Base-by-base conservation (phyloP, 1,139 yeast species). In the Kurtzmaniella natalensis region DNA sequence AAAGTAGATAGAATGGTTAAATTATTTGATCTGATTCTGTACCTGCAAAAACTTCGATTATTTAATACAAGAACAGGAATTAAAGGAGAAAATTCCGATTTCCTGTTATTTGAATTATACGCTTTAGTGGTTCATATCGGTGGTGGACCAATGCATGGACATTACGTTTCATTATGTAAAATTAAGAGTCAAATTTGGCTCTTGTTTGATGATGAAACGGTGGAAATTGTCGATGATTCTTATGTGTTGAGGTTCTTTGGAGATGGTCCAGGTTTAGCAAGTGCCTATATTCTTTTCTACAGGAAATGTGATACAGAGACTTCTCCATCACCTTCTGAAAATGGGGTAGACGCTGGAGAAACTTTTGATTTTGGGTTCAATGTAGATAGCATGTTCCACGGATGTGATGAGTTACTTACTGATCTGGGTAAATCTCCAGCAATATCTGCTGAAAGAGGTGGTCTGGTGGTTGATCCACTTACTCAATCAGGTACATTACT, bases 131-230 rank as follows among this genome's bases (percentile, higher is more conserved):
- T 92, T 15, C 98, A 92, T 51, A 81, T 92, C 48, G 98, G 98
- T 4, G 95, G 96, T 3, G 97, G 97, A 0, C 96, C 97, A 1
- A 88, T 88, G 67, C 96, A 89, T 59, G 98, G 98, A 0, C 98
- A 92, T 56, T 92, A 92, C 51, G 89, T 92, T 10, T 76, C 95
- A 0, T 64, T 92, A 7, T 83, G 94, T 43, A 88, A 88, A 53
- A 81, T 89, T 10, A 80, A 76, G 37, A 71, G 76, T 15, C 78
- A 79, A 27, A 86, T 96, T 1, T 92, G 98, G 98, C 62, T 92
- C 21, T 60, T 92, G 39, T 92, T 86, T 59, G 98, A 92, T 55
- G 98, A 92, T 56, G 98, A 92, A 57, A 81, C 94, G 14, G 96
- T 89, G 5, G 97, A 89, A 50, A 66, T 84, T 19, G 92, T 92